Evolutionary conservation across 1,284 basidiomycete genomes (phyloP).

Genomic region (Ganoderma leucocontextum): DNA sequence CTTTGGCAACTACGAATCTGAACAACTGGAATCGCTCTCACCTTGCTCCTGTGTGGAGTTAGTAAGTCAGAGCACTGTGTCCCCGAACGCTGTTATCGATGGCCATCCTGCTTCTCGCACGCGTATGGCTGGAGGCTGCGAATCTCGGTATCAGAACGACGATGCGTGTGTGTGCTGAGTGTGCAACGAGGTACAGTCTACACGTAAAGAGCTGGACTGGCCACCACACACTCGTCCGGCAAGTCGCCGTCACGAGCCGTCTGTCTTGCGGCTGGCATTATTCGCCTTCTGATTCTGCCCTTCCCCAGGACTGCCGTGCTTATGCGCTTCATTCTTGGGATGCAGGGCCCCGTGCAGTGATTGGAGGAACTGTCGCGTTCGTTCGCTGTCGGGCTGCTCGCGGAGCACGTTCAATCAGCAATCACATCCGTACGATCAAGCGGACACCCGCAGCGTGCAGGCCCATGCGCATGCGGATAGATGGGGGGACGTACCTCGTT

Average conservation of each 20-base stretch:
- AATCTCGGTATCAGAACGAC: constrained; percentile 7
- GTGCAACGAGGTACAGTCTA: constrained; percentile 25
- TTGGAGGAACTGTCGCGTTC: constrained; percentile 78
- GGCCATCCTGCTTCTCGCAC: neutral
- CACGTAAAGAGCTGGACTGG: constrained; percentile 23
- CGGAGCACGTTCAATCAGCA: constrained; percentile 8
- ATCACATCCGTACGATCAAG: constrained; percentile 29
- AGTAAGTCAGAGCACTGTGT: neutral
- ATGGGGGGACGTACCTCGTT: constrained; percentile 74
- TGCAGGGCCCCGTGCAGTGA: constrained; percentile 66
- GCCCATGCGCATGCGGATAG: constrained; percentile 44
- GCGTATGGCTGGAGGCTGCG: neutral
- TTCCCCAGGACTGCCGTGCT: constrained; percentile 18
- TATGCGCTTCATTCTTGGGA: constrained; percentile 61
- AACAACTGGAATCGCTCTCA: constrained; percentile 1
- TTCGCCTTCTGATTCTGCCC: constrained; percentile 26
- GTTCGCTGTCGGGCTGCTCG: constrained; percentile 76
- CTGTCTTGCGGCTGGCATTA: constrained; percentile 25
- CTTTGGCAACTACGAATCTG: neutral
- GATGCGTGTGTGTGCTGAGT: constrained; percentile 24
- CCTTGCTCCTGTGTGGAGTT: neutral
- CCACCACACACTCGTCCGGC: constrained; percentile 20
- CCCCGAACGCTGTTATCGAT: neutral
- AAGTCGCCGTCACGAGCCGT: constrained; percentile 33
- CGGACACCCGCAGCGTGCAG: neutral